phyloP scores from a whole-genome alignment of 257 asterid species.

The Datura wrightii region DNA sequence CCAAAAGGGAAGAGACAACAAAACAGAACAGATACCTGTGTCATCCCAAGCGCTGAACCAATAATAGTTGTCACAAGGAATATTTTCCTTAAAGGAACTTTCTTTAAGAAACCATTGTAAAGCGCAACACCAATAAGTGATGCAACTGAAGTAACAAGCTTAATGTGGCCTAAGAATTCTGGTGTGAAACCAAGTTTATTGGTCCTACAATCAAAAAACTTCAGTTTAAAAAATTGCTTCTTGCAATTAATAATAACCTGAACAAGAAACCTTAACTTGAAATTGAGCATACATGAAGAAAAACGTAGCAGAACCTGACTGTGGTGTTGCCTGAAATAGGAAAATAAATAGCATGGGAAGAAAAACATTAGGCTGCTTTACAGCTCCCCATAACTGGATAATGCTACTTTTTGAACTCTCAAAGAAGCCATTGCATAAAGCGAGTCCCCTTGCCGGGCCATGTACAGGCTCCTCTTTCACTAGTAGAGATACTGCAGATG shows the following conservation, averaged over 20 bases:
- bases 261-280: neutral
- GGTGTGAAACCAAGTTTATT: conserved; percentile 91
- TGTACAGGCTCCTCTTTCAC: conserved; percentile 77
- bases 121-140: conserved; percentile 91
- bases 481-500: conserved; percentile 93
- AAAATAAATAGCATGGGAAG: conserved; percentile 90
- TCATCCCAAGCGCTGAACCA: conserved; percentile 86
- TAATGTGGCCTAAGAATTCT: conserved; percentile 96
- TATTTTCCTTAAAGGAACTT: conserved; percentile 77
- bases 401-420: conserved; percentile 60
- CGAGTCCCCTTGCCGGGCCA: conserved; percentile 50
- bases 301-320: conserved; percentile 96
- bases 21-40: conserved; percentile 63
- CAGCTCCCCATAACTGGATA: conserved; percentile 70
- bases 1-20: conserved; percentile 1
- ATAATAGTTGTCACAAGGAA: conserved; percentile 71
- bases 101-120: conserved; percentile 85
- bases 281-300: conserved; percentile 82
- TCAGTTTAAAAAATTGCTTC: neutral
- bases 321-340: conserved; percentile 97
- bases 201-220: conserved; percentile 57
- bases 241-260: neutral
- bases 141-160: conserved; percentile 88
- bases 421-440: conserved; percentile 51
- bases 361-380: conserved; percentile 77